Evolutionary conservation across 345 rosid genomes (phyloP).

Genomic region (Eucalyptus fibrosa): DNA sequence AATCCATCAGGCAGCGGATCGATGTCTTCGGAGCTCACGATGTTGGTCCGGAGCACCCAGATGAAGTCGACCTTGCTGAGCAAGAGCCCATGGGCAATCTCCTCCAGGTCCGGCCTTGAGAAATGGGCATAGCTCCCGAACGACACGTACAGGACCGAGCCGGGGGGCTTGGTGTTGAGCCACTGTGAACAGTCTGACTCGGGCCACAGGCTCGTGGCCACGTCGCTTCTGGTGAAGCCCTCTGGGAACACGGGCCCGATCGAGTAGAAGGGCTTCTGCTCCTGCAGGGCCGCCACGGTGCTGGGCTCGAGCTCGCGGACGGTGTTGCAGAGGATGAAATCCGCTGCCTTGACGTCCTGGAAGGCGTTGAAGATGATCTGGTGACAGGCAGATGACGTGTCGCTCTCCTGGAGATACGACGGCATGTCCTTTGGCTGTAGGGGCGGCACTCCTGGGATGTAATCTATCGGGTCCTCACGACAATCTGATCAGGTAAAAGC

Average conservation of each 20-base stretch:
- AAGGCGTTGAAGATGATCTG: conserved; percentile 46
- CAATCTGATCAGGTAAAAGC: conserved; percentile 10
- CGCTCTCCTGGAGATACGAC: conserved; percentile 67
- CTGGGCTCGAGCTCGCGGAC: conserved; percentile 49
- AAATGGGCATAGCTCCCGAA: conserved; percentile 84
- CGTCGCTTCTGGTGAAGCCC: conserved; percentile 13
- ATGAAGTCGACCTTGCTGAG: conserved; percentile 43
- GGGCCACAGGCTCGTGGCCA: conserved; percentile 74
- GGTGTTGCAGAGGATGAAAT: conserved; percentile 65
- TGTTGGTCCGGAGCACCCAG: conserved; percentile 83
- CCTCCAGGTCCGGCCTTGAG: conserved; percentile 24
- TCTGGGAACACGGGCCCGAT: conserved; percentile 72
- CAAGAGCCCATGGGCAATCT: conserved; percentile 55
- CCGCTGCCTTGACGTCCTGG: conserved; percentile 43
- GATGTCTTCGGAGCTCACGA: conserved; percentile 50
- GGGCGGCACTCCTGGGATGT: conserved; percentile 63
- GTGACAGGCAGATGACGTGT: conserved; percentile 36
- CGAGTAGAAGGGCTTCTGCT: conserved; percentile 35
- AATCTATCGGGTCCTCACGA: conserved; percentile 39
- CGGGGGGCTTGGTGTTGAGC: conserved; percentile 46
- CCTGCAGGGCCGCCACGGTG: conserved; percentile 36
- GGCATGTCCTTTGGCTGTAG: conserved; percentile 49
- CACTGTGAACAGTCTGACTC: conserved; percentile 75
- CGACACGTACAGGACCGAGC: conserved; percentile 64
- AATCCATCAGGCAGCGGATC: conserved; percentile 46